A percentile compares a stretch with the other conserved stretches of the same genome.
phyloP scores from a whole-genome alignment of 176 grass and related monocot genomes.

The Cymbopogon citratus region DNA sequence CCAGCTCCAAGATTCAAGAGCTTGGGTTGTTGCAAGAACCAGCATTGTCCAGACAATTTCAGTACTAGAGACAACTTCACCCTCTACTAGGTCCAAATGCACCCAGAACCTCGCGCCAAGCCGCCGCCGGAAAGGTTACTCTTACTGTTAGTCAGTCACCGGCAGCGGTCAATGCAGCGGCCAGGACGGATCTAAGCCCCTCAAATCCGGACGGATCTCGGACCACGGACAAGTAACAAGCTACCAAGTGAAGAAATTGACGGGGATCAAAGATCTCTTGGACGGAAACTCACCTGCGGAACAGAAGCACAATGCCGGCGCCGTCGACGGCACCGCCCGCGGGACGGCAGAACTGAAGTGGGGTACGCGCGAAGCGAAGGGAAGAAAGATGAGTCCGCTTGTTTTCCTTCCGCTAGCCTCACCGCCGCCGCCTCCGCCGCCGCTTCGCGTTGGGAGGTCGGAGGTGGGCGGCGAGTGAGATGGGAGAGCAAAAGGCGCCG shows the following conservation, averaged over 20 bases:
- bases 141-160: too few species aligned
- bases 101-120: neutral
- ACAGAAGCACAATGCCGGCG: neutral
- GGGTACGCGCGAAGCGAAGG: neutral
- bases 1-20: neutral
- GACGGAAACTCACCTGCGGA: neutral
- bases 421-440: neutral
- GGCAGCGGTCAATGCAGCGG: conserved; percentile 7
- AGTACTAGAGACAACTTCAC: neutral
- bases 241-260: neutral
- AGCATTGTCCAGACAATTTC: neutral
- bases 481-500: neutral
- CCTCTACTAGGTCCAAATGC: neutral
- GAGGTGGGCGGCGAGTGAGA: neutral
- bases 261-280: neutral
- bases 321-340: neutral
- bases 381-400: neutral
- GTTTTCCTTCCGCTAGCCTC: neutral
- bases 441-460: neutral
- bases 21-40: neutral
- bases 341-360: neutral
- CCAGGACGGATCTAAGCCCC: neutral
- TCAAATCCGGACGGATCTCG: conserved; percentile 17
- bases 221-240: neutral
- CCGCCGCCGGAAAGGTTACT: neutral